Conservation (phyloP, 306 rosid species). For the Cicer yamashitae region DNA sequence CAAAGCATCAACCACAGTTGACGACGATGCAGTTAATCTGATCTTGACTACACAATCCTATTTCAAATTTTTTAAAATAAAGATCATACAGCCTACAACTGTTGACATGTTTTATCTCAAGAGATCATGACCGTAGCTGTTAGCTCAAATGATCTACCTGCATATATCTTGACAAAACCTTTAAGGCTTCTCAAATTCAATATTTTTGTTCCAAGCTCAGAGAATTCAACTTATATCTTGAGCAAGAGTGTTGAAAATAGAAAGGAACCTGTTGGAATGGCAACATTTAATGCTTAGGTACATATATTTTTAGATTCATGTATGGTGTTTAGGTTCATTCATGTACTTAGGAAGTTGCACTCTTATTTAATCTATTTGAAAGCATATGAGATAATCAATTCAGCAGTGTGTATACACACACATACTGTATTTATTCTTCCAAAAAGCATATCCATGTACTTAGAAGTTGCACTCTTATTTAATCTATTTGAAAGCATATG, state of each 20-base stretch:
- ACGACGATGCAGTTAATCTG: too few relatives aligned
- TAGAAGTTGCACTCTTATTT: not conserved
- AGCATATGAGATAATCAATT: not conserved
- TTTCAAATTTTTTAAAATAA: too few relatives aligned
- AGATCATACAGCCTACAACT: too few relatives aligned
- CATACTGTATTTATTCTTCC: not conserved
- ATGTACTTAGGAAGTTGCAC: not conserved
- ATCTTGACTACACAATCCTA: too few relatives aligned
- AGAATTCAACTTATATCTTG: not conserved
- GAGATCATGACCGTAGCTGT: too few relatives aligned
- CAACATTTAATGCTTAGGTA: not conserved
- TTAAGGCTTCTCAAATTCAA: not conserved
- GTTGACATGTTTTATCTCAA: too few relatives aligned
- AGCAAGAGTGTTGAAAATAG: not conserved
- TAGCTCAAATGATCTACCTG: too few relatives aligned
- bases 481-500: not conserved
- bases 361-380: not conserved
- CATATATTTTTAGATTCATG: not conserved
- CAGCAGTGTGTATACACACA: not conserved
- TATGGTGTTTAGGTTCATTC: not conserved
- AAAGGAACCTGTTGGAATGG: not conserved
- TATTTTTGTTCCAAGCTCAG: not conserved
- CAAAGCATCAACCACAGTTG: too few relatives aligned
- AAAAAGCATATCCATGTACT: not conserved
- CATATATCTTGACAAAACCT: too few relatives aligned